Evolutionary conservation across 345 rosid species (phyloP), one percentile per base, ranked within the genome.

Genomic region (Bretschneidera sinensis): DNA sequence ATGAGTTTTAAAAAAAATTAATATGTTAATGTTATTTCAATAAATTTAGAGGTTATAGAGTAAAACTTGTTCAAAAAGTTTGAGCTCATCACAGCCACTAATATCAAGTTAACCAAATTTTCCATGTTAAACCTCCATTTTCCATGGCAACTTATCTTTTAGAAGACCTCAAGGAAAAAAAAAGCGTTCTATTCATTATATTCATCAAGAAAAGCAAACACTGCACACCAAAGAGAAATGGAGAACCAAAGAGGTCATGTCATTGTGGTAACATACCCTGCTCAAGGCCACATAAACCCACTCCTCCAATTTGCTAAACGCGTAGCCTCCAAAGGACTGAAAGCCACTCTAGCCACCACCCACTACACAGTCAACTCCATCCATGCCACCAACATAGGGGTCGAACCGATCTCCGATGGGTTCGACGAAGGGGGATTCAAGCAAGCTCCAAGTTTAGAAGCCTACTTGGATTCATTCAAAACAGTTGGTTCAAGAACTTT

Each of bases 271-370:
- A 10, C 73, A 17, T 75, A 69, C 59, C 83, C 77, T 14, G 74
- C 76, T 10, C 82, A 78, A 57, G 79, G 82, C 59, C 82, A 78
- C 75, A 71, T 71, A 18, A 78, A 78, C 56, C 82, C 82, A 4
- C 74, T 74, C 39, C 65, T 78, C 58, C 82, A 78, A 19, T 71
- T 71, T 55, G 70, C 82, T 2, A 78, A 74, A 63, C 79, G 76
- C 48, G 33, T 78, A 1, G 69, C 67, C 34, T 74, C 65, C 65
- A 78, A 71, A 66, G 72, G 79, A 48, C 50, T 74, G 16, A 68
- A 71, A 54, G 63, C 68, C 65, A 72, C 78, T 16, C 2, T 75
- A 16, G 83, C 70, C 48, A 69, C 83, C 71, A 72, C 77, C 48
- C 68, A 34, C 13, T 75, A 69, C 73, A 69, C 73, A 7, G 49